Percentiles rank a stretch among this genome's conserved stretches.
phyloP scores from a whole-genome alignment of 2,329 filamentous ascomycete species.

The Cadophora sp. region DNA sequence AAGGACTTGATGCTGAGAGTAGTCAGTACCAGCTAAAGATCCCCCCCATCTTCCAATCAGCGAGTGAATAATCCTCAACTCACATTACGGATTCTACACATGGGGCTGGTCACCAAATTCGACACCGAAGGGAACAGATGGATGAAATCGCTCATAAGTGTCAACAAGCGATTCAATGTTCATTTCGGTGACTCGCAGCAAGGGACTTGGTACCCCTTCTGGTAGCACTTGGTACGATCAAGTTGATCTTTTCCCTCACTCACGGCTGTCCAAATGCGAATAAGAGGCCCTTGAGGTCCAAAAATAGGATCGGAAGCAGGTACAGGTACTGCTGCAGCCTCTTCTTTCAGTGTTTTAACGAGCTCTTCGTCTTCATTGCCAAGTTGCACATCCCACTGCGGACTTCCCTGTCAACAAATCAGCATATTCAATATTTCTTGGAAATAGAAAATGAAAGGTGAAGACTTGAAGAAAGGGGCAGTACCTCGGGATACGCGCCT shows the following conservation, averaged over 20 bases:
- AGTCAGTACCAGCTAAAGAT: too few relatives aligned
- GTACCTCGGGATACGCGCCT: slow-evolving; percentile 3
- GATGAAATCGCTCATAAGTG: neutral
- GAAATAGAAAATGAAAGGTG: neutral
- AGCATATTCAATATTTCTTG: neutral
- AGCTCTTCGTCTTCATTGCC: neutral
- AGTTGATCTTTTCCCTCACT: neutral
- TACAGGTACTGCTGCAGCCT: neutral
- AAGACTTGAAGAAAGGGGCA: too few relatives aligned
- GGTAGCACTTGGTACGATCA: neutral
- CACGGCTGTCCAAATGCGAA: neutral
- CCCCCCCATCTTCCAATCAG: neutral
- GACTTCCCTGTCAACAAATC: neutral
- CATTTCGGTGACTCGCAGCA: neutral
- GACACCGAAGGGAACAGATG: neutral
- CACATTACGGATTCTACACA: neutral
- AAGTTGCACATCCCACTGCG: neutral
- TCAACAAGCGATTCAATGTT: neutral
- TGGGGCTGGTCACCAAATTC: neutral
- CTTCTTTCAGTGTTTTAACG: neutral
- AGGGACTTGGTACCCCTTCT: neutral
- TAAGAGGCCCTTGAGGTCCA: neutral
- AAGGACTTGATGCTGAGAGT: too few relatives aligned
- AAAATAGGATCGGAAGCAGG: neutral
- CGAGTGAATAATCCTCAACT: neutral